Base-by-base conservation (phyloP, 2,329 filamentous ascomycete genomes). In the Grosmannia serpens region DNA sequence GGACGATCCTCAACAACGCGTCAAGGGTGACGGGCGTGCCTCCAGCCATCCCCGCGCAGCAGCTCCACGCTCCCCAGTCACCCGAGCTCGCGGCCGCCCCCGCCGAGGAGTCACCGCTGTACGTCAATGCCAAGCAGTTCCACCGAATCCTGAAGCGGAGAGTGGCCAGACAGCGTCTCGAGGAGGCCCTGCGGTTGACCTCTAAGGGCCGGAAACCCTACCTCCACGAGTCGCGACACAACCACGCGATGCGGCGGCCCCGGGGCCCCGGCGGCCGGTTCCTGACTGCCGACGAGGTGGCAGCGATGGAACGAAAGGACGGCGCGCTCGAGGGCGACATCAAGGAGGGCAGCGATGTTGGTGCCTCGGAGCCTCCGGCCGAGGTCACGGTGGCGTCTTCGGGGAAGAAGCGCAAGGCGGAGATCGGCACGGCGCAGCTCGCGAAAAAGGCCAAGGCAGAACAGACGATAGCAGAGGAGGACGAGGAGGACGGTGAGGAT, bases 61-160 rank as follows among this genome's bases (percentile, higher is more conserved):
- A 81, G 62, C 85, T 86, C 73, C 84, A 83, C 60, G 82, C 82
- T 52, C 82, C 83, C 4, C 85, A 89, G 62, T 92, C 90, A 1
- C 89, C 90, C 9, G 91, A 96, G 69, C 83, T 94, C 66, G 81
- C 87, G 1, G 77, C 86, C 3, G 78, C 80, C 17, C 81, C 81
- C 17, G 84, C 85, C 4, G 94, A 97, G 70, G 94, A 99, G 69
- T 92, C 92, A 0, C 94, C 94, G 0, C 77, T 99, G 1, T 99
- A 99, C 66, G 94, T 99, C 67, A 99, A 99, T 67, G 94, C 94
- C 6, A 99, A 99, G 71, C 94, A 99, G 68, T 99, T 99, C 66
- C 94, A 99, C 70, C 88, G 94, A 29, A 99, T 99, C 54, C 74
- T 99, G 58, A 97, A 99, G 77, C 83, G 94, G 59, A 84, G 94